Base-by-base conservation (phyloP, 139 green algal species). In the Gonium pectorale region DNA sequence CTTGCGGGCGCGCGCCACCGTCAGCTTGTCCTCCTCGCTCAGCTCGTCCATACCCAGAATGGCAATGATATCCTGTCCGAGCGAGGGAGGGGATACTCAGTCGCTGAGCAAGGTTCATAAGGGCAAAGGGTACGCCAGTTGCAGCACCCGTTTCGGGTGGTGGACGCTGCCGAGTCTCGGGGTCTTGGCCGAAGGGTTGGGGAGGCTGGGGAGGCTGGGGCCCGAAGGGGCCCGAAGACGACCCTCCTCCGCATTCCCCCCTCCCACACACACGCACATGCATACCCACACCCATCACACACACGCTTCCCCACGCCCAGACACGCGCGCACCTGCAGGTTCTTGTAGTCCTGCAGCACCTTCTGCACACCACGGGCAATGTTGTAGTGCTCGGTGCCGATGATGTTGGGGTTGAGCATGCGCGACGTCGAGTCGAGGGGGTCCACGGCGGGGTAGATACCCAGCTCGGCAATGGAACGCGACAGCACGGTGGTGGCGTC, bases 1-100 rank as follows among this genome's bases (percentile, higher is more conserved):
- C 95, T 99, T 99, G 85, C 98, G 94, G 5, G 98, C 98, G 72
- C 98, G 96, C 0, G 98, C 95, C 44, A 99, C 98, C 11, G 95
- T 98, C 72, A 99, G 89, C 93, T 99, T 99, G 93, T 99, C 98
- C 89, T 99, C 98, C 91, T 99, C 98, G 51, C 85, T 95, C 86
- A 99, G 93, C 95, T 99, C 98, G 88, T 99, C 98, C 98, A 99
- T 99, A 68, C 98, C 98, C 85, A 99, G 93, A 92, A 99, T 99
- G 89, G 98, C 97, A 93, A 99, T 99, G 93, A 99, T 99, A 90
- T 99, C 97, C 94, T n/a, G n/a, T n/a, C n/a, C n/a, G n/a, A n/a
- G n/a, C n/a, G n/a, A n/a, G n/a, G n/a, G n/a, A n/a, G n/a, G n/a
- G n/a, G n/a, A n/a, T n/a, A n/a, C n/a, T n/a, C n/a, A n/a, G n/a